A percentile compares a stretch with the other conserved stretches of the same genome.
phyloP scores from a whole-genome alignment of 768 basidiomycete species.

The Paxillus ammoniavirescens region DNA sequence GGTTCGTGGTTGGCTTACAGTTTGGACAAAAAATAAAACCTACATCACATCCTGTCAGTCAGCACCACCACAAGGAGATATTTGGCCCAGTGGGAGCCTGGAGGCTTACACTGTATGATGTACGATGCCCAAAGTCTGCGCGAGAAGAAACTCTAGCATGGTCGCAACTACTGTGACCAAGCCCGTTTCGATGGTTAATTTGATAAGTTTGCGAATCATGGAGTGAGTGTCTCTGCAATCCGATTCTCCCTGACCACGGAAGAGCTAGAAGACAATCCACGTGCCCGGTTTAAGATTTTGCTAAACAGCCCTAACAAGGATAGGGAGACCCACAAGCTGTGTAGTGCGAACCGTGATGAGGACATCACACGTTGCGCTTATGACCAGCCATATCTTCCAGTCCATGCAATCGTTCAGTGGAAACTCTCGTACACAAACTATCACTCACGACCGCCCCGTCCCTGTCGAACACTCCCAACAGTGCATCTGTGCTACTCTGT shows the following conservation, averaged over 20 bases:
- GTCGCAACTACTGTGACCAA: slow-evolving; percentile 10
- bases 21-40: slow-evolving; percentile 9
- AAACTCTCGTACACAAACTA: neutral
- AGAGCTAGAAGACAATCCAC: neutral
- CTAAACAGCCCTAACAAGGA: neutral
- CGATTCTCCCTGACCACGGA: neutral
- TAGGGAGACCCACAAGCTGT: slow-evolving; percentile 8
- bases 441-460: slow-evolving; percentile 6
- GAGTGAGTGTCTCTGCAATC: slow-evolving; percentile 2
- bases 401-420: neutral
- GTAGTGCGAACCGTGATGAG: slow-evolving; percentile 8
- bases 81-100: neutral
- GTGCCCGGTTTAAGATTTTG: neutral
- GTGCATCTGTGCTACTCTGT: neutral
- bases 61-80: neutral
- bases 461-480: slow-evolving; percentile 5
- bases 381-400: slow-evolving; percentile 9
- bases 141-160: slow-evolving; percentile 10
- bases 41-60: neutral
- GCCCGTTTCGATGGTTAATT: slow-evolving; percentile 12
- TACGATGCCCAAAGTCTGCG: slow-evolving; percentile 4
- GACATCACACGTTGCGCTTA: slow-evolving; percentile 11
- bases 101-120: slow-evolving; percentile 10
- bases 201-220: slow-evolving; percentile 9
- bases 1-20: neutral